Evolutionary conservation across 2,329 filamentous ascomycete genomes (phyloP).

Genomic region (Botrytis sinoallii): DNA sequence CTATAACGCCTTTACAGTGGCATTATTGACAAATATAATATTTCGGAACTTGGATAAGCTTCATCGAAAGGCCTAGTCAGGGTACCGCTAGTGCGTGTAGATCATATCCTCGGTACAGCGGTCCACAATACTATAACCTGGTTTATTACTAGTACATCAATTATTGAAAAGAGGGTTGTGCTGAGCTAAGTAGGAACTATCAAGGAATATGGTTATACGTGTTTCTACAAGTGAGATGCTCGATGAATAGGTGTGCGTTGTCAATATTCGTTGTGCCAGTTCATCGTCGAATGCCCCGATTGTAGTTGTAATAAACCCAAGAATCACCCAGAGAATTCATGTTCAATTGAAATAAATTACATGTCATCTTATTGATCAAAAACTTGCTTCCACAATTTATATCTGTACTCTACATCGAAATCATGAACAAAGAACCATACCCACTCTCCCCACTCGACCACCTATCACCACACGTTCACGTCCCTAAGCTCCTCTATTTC

Average conservation of each 20-base stretch:
- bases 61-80: background rate
- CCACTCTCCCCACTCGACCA: background rate
- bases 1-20: background rate
- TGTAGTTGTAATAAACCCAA: background rate
- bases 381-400: background rate
- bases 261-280: background rate
- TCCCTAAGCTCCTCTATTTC: constrained; percentile 4
- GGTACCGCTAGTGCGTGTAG: background rate
- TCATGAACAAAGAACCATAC: background rate
- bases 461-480: constrained; percentile 4
- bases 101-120: background rate
- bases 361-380: background rate
- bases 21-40: background rate
- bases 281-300: background rate
- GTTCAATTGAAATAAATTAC: background rate
- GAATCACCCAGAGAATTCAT: background rate
- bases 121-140: background rate
- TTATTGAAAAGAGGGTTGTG: background rate
- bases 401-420: background rate
- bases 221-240: background rate
- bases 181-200: background rate
- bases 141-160: background rate
- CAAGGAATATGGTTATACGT: background rate
- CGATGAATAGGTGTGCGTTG: background rate
- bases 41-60: background rate